Evolutionary conservation across 352 stramenopile species (phyloP).

Genomic region (Globisporangium polare): DNA sequence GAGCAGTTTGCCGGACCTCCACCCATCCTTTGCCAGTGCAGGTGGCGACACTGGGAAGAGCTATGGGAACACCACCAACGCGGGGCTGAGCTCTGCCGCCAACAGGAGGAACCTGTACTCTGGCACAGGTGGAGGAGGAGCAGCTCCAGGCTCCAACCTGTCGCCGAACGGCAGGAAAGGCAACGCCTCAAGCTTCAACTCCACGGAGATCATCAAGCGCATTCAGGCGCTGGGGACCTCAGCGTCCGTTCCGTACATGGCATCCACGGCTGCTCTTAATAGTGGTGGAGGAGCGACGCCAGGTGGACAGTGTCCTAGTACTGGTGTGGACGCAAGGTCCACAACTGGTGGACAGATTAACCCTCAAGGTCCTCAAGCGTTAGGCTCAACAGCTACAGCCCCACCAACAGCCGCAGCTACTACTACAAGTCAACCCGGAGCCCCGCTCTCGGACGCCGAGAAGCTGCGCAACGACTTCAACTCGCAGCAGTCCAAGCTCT

Average conservation of each 20-base stretch:
- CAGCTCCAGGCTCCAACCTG: background rate
- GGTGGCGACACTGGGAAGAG: background rate
- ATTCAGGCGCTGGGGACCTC: slow-evolving; percentile 53
- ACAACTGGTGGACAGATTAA: background rate
- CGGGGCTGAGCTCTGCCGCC: background rate
- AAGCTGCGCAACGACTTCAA: slow-evolving; percentile 74
- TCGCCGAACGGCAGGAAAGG: background rate
- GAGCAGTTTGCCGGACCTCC: slow-evolving; percentile 41
- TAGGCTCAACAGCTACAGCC: background rate
- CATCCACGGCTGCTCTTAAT: slow-evolving; percentile 4
- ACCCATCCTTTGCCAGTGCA: slow-evolving; percentile 6
- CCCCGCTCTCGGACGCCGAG: slow-evolving; percentile 41
- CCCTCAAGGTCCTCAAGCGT: background rate
- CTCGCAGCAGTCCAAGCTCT: slow-evolving; percentile 52
- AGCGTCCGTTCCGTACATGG: slow-evolving; percentile 24
- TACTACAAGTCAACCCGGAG: background rate
- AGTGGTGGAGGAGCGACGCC: slow-evolving; percentile 3
- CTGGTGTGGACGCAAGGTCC: background rate
- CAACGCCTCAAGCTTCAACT: slow-evolving; percentile 24
- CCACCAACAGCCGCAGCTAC: background rate
- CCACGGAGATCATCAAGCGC: slow-evolving; percentile 43
- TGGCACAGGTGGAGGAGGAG: background rate
- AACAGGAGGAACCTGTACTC: slow-evolving; percentile 4
- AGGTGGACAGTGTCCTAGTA: background rate
- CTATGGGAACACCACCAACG: background rate